These are phyloP conservation scores for Lichtheimia ornata DNA, from an alignment of 371 early-diverging fungal species.

Conservation along the genomic window DNA sequence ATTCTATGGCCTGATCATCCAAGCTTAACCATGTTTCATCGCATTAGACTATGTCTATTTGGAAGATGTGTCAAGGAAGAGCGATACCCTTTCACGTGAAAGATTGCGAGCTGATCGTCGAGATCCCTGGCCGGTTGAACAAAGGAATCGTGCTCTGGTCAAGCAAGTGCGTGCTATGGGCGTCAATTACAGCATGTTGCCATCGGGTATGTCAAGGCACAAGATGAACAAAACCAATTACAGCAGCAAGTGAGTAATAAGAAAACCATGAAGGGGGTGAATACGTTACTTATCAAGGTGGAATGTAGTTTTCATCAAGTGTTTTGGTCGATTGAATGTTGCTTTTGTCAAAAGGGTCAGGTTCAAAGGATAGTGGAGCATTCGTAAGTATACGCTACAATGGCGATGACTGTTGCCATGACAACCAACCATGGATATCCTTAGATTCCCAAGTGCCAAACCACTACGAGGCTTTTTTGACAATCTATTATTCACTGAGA, in stretches of 20 bases:
- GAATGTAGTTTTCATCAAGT: slow-evolving; percentile 26
- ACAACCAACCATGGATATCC: not conserved
- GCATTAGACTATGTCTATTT: slow-evolving; percentile 45
- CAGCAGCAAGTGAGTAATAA: slow-evolving; percentile 26
- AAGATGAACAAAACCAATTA: slow-evolving; percentile 40
- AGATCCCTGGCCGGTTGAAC: slow-evolving; percentile 5
- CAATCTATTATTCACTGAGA: slow-evolving; percentile 33
- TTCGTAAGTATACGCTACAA: slow-evolving; percentile 22
- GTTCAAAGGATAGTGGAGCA: slow-evolving; percentile 35
- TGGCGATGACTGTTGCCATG: not conserved
- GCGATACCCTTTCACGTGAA: slow-evolving; percentile 38
- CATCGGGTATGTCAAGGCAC: slow-evolving; percentile 37
- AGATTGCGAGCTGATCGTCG: slow-evolving; percentile 16
- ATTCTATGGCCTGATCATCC: not conserved
- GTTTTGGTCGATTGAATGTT: slow-evolving; percentile 43
- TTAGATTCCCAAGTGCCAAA: slow-evolving; percentile 5
- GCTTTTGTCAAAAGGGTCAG: slow-evolving; percentile 21
- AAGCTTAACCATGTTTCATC: not conserved
- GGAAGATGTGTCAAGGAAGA: slow-evolving; percentile 40
- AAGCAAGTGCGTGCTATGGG: slow-evolving; percentile 26
- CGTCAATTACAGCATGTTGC: slow-evolving; percentile 27
- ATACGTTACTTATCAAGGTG: too few relatives aligned
- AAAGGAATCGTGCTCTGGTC: slow-evolving; percentile 12
- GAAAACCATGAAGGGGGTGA: not conserved
- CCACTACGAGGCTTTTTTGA: slow-evolving; percentile 30